phyloP scores from a whole-genome alignment of 2,329 filamentous ascomycete genomes.

The Cadophora gregata region DNA sequence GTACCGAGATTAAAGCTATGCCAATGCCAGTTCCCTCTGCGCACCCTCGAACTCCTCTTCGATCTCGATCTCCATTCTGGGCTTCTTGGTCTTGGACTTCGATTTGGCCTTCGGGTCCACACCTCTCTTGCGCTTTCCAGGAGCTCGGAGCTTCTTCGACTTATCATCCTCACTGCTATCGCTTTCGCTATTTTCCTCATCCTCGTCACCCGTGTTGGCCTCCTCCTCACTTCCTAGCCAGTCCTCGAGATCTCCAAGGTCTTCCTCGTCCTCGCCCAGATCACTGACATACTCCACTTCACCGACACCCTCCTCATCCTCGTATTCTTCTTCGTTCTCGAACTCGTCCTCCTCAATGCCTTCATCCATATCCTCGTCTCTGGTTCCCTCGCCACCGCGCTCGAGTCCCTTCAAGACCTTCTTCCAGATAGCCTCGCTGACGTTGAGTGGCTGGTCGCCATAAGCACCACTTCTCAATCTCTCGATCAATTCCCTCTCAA shows the following conservation, averaged over 20 bases:
- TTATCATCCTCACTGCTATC: conserved; percentile 53
- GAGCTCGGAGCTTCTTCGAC: conserved; percentile 63
- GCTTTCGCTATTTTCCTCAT: conserved; percentile 61
- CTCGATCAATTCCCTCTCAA: conserved; percentile 94
- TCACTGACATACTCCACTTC: conserved; percentile 94
- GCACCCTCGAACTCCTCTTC: conserved; percentile 67
- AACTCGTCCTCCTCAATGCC: conserved; percentile 82
- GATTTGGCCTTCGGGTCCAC: conserved; percentile 46
- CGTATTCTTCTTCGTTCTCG: conserved; percentile 69
- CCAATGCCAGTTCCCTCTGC: conserved; percentile 30
- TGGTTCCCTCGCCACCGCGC: conserved; percentile 78
- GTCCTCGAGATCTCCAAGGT: conserved; percentile 83
- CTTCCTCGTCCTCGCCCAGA: conserved; percentile 82
- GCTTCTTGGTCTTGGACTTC: conserved; percentile 52
- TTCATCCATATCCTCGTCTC: conserved; percentile 88
- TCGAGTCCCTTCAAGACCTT: conserved; percentile 93
- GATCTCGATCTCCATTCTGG: conserved; percentile 74
- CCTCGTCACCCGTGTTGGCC: conserved; percentile 52
- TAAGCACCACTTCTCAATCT: conserved; percentile 90
- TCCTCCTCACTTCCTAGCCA: conserved; percentile 79
- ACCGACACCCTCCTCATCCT: conserved; percentile 69
- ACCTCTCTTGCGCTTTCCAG: conserved; percentile 54
- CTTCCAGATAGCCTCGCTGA: conserved; percentile 95
- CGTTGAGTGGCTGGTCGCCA: conserved; percentile 92
- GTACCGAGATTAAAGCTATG: conserved; percentile 15